Evolutionary conservation across 148 eudicot genomes (phyloP), one percentile per base, ranked within the genome.

Genomic region (Spergularia marina): DNA sequence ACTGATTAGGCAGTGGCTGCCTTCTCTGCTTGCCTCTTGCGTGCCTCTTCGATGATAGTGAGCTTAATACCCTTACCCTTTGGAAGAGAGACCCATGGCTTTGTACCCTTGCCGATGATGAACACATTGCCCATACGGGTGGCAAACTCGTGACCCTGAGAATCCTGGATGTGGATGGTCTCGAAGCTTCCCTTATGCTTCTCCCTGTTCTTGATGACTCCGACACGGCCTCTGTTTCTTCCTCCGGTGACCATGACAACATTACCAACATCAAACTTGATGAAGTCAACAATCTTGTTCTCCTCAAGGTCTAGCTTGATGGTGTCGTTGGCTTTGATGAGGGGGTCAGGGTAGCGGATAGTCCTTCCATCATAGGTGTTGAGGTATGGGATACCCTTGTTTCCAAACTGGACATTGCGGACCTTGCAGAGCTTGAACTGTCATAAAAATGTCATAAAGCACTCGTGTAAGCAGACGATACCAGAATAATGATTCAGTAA

Each of bases 361-460:
- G 87, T 85, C 76, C 87, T 75, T 10, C 90, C 87, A 81, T 87
- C 90, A 39, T 81, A 85, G n/a, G 90, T 87, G 83, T 85, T 87
- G 10, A 87, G 36, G 82, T 83, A 87, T 6, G 90, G 90, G 44
- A 87, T 87, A 0, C 86, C 90, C 41, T 87, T 87, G 66, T 70
- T 62, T 23, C 90, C 90, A 63, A 87, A 85, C 76, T 83, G 85
- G 59, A 87, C 86, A 18, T 87, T 81, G 0, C 88, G 78, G 54
- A 87, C 90, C 74, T 87, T 87, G 88, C 90, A 87, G 10, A 87
- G 85, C 79, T 87, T 87, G 74, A 83, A 87, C 86, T 87, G 89
- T 62, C 61, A 66, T 2, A 23, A 65, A 30, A 87, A 85, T 87
- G 89, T 62, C 61, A 66, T 3, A 39, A 65, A 30, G 54, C 44